phyloP scores from a whole-genome alignment of 2,329 filamentous ascomycete species.

The Xylaria sp. region DNA sequence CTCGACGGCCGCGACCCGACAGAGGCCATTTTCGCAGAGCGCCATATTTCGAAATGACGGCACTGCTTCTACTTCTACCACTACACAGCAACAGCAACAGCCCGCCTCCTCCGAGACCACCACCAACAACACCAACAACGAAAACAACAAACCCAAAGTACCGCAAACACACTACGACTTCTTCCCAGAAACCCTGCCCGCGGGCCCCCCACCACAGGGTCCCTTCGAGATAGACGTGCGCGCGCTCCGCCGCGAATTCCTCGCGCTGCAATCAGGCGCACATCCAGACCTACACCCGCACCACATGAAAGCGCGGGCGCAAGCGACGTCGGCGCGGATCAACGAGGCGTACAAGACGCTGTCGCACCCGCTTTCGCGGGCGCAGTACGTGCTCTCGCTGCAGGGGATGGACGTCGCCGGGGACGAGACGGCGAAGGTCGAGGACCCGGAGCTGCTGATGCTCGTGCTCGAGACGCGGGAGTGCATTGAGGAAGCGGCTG shows the following conservation, averaged over 20 bases:
- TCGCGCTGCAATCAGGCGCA: slow-evolving; percentile 80
- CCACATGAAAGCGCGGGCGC: slow-evolving; percentile 69
- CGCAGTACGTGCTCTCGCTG: slow-evolving; percentile 84
- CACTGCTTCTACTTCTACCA: neutral
- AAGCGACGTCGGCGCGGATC: slow-evolving; percentile 82
- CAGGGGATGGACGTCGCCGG: slow-evolving; percentile 80
- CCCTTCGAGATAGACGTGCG: slow-evolving; percentile 79
- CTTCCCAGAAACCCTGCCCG: slow-evolving; percentile 82
- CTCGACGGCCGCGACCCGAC: slow-evolving; percentile 1
- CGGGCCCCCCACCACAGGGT: slow-evolving; percentile 80
- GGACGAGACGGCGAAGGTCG: slow-evolving; percentile 79
- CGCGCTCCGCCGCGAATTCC: slow-evolving; percentile 83
- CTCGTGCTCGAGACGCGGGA: slow-evolving; percentile 84
- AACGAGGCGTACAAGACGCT: slow-evolving; percentile 94
- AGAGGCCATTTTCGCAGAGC: slow-evolving; percentile 7
- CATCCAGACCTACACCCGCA: slow-evolving; percentile 77
- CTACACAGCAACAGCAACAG: neutral
- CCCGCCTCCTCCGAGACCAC: neutral
- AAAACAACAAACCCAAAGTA: neutral
- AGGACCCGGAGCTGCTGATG: slow-evolving; percentile 76
- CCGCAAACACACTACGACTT: slow-evolving; percentile 80
- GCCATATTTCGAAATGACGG: slow-evolving; percentile 3
- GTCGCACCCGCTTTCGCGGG: slow-evolving; percentile 78
- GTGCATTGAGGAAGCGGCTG: slow-evolving; percentile 75
- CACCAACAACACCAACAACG: neutral